Percentiles rank a stretch among this genome's conserved stretches.
These are phyloP conservation scores for Dioscorea dumetorum DNA, from an alignment of 106 monocot genomes.

Conservation along the genomic window DNA sequence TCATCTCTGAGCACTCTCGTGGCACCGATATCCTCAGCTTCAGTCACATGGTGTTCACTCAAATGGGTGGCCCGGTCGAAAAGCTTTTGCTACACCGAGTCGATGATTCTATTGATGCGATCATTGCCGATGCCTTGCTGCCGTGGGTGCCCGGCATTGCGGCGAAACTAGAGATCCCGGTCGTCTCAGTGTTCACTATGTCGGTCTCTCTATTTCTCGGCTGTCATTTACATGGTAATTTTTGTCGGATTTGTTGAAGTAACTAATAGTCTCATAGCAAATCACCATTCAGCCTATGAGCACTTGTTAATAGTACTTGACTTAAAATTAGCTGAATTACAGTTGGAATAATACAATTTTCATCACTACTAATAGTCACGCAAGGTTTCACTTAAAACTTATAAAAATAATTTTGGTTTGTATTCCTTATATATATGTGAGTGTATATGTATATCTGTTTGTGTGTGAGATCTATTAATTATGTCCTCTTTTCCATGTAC, in stretches of 20 bases:
- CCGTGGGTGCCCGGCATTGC: background rate
- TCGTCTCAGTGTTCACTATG: background rate
- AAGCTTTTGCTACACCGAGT: background rate
- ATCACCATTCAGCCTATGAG: no score
- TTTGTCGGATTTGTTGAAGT: background rate
- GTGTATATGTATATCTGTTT: no score
- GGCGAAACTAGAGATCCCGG: background rate
- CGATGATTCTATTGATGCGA: background rate
- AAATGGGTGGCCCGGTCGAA: background rate
- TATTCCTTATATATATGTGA: no score
- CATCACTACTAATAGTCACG: no score
- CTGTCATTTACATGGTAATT: background rate
- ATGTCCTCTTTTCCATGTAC: no score
- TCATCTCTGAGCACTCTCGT: background rate
- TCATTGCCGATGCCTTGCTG: slow-evolving; percentile 6
- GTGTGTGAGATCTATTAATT: no score
- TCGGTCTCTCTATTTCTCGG: background rate
- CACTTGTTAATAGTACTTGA: no score
- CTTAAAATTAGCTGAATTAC: background rate
- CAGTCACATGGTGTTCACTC: background rate
- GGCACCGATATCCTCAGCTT: background rate
- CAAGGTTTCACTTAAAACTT: no score
- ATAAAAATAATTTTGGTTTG: no score
- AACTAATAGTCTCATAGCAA: background rate
- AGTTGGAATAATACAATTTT: background rate